Evolutionary conservation across 2,329 filamentous ascomycete species (phyloP).

Genomic region (Tympanopsis confertula): DNA sequence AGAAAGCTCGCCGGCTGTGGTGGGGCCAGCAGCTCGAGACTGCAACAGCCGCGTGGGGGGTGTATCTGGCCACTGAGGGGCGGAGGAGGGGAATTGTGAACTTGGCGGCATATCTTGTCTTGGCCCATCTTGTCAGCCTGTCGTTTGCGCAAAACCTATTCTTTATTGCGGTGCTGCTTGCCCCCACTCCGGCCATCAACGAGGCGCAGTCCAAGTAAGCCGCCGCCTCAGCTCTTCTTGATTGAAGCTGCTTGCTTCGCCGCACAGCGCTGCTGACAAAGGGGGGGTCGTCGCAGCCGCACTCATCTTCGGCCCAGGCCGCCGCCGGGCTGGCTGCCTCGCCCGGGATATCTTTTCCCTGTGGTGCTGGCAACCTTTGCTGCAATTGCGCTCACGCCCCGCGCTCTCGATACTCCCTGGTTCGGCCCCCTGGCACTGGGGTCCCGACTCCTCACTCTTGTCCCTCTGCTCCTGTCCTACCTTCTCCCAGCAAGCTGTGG

Average conservation of each 20-base stretch:
- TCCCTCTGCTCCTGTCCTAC: slow-evolving; percentile 31
- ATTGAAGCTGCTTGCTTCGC: too few relatives aligned
- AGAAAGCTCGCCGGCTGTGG: slow-evolving; percentile 43
- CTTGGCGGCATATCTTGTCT: slow-evolving; percentile 40
- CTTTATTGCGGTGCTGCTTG: slow-evolving; percentile 44
- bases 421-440: not conserved
- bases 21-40: slow-evolving; percentile 51
- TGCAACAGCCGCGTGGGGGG: slow-evolving; percentile 38
- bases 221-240: slow-evolving; percentile 13
- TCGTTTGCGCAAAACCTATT: slow-evolving; percentile 54
- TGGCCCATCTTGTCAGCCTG: slow-evolving; percentile 47
- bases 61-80: slow-evolving; percentile 47
- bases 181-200: slow-evolving; percentile 31
- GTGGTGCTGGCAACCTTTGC: slow-evolving; percentile 21
- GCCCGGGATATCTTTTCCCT: slow-evolving; percentile 19
- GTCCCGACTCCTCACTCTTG: not conserved
- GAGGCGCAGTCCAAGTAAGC: slow-evolving; percentile 12
- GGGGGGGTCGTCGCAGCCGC: too few relatives aligned
- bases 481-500: slow-evolving; percentile 38
- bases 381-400: slow-evolving; percentile 24
- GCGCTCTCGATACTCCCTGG: slow-evolving; percentile 19
- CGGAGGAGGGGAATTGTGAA: slow-evolving; percentile 41
- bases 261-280: too few relatives aligned
- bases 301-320: slow-evolving; percentile 28
- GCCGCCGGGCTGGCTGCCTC: slow-evolving; percentile 29